Evolutionary conservation across 495 filamentous ascomycete genomes (phyloP).

Genomic region (Platismatia glauca): DNA sequence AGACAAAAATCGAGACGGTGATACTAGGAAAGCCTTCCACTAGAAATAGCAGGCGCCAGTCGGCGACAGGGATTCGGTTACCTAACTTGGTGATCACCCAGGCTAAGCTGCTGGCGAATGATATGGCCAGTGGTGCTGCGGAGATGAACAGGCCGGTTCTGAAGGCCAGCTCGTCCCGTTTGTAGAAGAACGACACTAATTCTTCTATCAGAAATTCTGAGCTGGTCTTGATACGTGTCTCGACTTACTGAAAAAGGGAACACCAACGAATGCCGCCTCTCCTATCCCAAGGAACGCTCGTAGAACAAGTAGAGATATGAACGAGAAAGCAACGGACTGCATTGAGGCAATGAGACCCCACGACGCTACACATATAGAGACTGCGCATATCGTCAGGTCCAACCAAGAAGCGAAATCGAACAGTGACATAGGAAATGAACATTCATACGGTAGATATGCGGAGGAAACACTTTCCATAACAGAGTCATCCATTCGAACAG

Average conservation of each 20-base stretch:
- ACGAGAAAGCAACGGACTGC: conserved; percentile 56
- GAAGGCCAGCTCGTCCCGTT: conserved; percentile 51
- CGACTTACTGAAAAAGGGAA: conserved; percentile 55
- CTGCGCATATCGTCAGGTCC: conserved; percentile 29
- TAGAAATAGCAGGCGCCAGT: conserved; percentile 53
- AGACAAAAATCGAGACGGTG: conserved; percentile 47
- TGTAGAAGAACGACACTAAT: conserved; percentile 57
- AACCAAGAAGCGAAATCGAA: neutral
- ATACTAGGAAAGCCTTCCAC: conserved; percentile 56
- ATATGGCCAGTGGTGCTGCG: conserved; percentile 53
- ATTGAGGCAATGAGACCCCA: conserved; percentile 65
- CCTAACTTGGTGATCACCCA: conserved; percentile 48
- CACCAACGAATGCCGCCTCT: conserved; percentile 54
- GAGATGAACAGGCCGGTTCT: conserved; percentile 54
- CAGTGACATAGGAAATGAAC: neutral
- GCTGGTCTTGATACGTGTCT: too few relatives aligned
- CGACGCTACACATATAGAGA: conserved; percentile 42
- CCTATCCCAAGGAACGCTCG: conserved; percentile 47
- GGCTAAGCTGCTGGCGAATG: conserved; percentile 60
- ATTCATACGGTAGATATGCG: conserved; percentile 49
- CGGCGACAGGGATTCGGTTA: conserved; percentile 42
- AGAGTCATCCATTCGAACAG: conserved; percentile 64
- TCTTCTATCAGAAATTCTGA: too few relatives aligned
- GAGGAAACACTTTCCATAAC: conserved; percentile 47
- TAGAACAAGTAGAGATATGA: conserved; percentile 35